Base-by-base conservation (phyloP, 345 rosid genomes). In the Acer campestre region DNA sequence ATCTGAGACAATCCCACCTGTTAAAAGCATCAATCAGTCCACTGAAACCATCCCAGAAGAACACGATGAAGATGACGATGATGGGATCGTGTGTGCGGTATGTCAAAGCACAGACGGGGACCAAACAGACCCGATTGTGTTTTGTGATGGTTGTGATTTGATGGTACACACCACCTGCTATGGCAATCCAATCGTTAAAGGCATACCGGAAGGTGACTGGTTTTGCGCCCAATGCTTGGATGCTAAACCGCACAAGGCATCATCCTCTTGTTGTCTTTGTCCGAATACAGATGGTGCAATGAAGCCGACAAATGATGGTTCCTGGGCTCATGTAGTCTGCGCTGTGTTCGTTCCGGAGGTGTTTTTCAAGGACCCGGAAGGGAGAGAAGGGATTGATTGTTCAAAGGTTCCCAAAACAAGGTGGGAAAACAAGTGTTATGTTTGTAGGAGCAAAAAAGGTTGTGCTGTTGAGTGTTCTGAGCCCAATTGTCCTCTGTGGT, bases 51-150 rank as follows among this genome's bases (percentile, higher is more conserved):
- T 20, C 62, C 8, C 62, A 58, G 14, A 51, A 70, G 61, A 7
- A 16, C 9, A 4, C 3, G 18, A 46, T 11, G 38, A 22, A 13
- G 31, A 27, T 10, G 90, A 88, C 0, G 97, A 94, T 66, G 99
- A 94, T 66, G 99, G 98, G 59, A 89, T 94, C 65, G 31, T 91
- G 79, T 96, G 99, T 81, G 91, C 86, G 49, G 78, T 96, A 10
- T 96, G 99, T 80, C 89, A 86, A 79, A 96, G 99, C 82, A 92
- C 98, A 20, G 99, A 94, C 40, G 99, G 98, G 38, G 98, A 96
- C 2, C 94, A 97, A 16, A 74, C 81, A 22, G 97, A 96, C 80
- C 98, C 99, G 12, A 94, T 96, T 1, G 99, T 96, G 66, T 92
- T 96, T 70, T 96, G 99, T 61, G 98, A 96, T 66, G 99, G 98